Evolutionary conservation across 148 eudicot genomes (phyloP).

Genomic region (Rhododendron ovatum): DNA sequence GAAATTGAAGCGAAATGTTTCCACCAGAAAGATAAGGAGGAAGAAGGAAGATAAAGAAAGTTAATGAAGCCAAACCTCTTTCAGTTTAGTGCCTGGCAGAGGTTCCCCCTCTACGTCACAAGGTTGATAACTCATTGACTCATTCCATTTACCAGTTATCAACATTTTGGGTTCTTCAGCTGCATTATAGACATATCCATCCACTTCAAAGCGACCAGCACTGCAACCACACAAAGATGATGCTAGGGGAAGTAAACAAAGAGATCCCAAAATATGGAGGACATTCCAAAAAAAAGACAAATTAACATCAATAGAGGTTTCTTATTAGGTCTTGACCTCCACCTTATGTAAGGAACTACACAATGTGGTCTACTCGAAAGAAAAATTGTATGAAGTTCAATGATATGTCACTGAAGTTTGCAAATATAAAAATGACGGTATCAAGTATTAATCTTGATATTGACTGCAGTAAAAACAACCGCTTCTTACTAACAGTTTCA

Average conservation of each 20-base stretch:
- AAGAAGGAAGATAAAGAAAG: background rate
- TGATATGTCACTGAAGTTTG: background rate
- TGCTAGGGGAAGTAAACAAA: background rate
- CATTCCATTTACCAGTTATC: constrained; percentile 99
- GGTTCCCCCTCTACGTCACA: constrained; percentile 98
- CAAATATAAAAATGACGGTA: background rate
- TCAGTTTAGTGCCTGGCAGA: constrained; percentile 72
- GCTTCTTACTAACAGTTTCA: background rate
- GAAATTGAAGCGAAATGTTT: background rate
- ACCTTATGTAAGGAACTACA: background rate
- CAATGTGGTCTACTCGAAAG: background rate
- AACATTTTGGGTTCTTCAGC: constrained; percentile 89
- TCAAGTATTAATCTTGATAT: background rate
- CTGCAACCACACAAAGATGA: constrained; percentile 35
- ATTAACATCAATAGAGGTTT: background rate
- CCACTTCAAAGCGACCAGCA: constrained; percentile 94
- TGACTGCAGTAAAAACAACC: constrained; percentile 1
- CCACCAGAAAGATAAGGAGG: background rate
- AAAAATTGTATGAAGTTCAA: background rate
- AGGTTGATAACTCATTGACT: constrained; percentile 85
- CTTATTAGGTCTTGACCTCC: background rate
- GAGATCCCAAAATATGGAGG: background rate
- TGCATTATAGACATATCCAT: constrained; percentile 93
- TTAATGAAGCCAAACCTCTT: constrained; percentile 55
- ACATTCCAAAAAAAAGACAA: background rate